Conservation (phyloP, 805 yeast genomes). For the Wickerhamiella brachini region DNA sequence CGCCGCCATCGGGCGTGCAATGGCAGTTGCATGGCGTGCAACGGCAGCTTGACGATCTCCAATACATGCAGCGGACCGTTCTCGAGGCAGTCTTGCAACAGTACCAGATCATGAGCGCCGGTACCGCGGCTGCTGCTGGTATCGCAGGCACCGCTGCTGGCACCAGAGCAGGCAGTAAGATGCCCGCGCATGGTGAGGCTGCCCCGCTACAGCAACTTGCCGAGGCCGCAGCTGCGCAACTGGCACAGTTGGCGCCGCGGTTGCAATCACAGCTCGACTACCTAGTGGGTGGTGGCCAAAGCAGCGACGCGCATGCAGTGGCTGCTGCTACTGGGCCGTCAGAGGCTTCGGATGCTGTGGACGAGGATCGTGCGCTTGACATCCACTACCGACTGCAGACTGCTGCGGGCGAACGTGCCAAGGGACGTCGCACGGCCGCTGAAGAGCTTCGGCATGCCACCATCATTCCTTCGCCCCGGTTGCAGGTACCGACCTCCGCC, state of each 20-base stretch:
- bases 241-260: not conserved
- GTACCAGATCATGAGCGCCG: not conserved
- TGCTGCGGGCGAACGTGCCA: not conserved
- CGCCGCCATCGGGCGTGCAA: not conserved
- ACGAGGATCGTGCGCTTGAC: not conserved
- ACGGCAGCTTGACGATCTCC: not conserved
- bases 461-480: conserved; percentile 1
- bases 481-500: not conserved
- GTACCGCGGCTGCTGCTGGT: too few species aligned
- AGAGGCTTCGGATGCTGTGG: not conserved
- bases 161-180: not conserved
- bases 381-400: not conserved
- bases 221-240: not conserved
- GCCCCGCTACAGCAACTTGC: not conserved
- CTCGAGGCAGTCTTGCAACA: not conserved
- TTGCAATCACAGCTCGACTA: not conserved
- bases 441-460: not conserved
- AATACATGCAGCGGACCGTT: not conserved
- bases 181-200: not conserved
- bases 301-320: not conserved
- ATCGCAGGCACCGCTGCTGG: too few species aligned
- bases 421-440: not conserved
- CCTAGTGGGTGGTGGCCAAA: not conserved
- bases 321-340: not conserved
- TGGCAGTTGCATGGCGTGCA: not conserved